Percentiles rank a stretch among this genome's conserved stretches.
Evolutionary conservation across 1,139 yeast genomes (phyloP).

Genomic region (Candida labiduridarum): DNA sequence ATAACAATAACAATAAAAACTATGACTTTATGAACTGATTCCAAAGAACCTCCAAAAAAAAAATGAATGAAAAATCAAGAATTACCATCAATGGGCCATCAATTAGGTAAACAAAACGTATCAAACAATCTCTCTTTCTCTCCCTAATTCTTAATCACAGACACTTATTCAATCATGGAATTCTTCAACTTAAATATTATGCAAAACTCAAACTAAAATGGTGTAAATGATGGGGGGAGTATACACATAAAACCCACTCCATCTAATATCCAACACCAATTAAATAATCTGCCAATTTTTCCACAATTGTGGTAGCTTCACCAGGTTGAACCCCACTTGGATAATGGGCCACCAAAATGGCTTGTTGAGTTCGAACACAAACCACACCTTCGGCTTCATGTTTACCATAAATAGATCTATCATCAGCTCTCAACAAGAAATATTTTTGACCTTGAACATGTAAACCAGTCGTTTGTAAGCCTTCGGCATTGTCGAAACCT

Average conservation of each 20-base stretch:
- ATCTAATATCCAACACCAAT: conserved; percentile 77
- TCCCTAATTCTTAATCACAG: too few species aligned
- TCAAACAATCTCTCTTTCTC: too few species aligned
- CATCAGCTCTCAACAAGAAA: conserved; percentile 87
- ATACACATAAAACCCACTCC: neutral
- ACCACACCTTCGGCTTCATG: conserved; percentile 84
- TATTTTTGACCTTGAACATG: conserved; percentile 86
- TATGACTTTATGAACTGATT: neutral
- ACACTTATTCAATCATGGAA: too few species aligned
- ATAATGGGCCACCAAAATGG: conserved; percentile 91
- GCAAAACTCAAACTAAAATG: neutral
- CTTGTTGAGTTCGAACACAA: conserved; percentile 91
- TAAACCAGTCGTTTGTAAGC: conserved; percentile 81
- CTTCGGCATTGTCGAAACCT: conserved; percentile 80
- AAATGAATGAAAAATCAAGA: neutral
- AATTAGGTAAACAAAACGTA: too few species aligned
- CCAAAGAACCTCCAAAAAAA: neutral
- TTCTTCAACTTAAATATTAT: neutral
- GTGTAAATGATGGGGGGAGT: neutral
- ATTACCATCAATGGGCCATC: too few species aligned
- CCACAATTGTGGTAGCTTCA: conserved; percentile 92
- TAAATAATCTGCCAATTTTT: conserved; percentile 92
- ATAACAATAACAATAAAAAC: neutral
- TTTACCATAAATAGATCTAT: conserved; percentile 92
- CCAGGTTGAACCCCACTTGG: conserved; percentile 91